Evolutionary conservation across 2,329 filamentous ascomycete species (phyloP).

Genomic region (Nothophaeocryptopus gaeumannii): DNA sequence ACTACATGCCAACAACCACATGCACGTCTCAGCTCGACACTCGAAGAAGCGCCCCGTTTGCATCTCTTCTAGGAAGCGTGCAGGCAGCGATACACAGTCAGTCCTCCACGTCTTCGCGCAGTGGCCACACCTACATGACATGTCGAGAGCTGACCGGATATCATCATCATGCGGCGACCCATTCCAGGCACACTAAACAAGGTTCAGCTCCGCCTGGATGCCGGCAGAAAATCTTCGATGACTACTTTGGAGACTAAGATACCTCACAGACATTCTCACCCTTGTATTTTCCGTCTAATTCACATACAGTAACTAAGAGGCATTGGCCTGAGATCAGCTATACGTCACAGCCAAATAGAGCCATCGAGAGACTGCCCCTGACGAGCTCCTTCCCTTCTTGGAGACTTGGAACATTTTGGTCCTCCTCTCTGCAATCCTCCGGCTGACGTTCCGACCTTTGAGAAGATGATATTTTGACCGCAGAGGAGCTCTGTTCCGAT

Average conservation of each 20-base stretch:
- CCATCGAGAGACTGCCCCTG: neutral
- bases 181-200: slow-evolving; percentile 9
- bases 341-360: slow-evolving; percentile 1
- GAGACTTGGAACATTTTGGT: neutral
- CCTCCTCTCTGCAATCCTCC: neutral
- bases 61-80: neutral
- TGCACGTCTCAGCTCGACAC: neutral
- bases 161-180: slow-evolving; percentile 6
- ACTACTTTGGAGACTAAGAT: neutral
- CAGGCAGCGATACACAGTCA: too few species aligned
- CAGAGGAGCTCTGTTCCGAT: neutral
- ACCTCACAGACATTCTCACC: too few species aligned
- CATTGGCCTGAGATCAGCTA: neutral
- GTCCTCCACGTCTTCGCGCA: too few species aligned
- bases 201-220: slow-evolving; percentile 11
- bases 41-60: neutral
- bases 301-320: neutral
- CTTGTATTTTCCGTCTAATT: too few species aligned
- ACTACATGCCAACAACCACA: slow-evolving; percentile 10
- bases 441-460: neutral
- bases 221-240: slow-evolving; percentile 2
- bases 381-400: neutral
- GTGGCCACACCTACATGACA: too few species aligned
- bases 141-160: neutral
- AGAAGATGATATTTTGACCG: too few species aligned